phyloP scores from a whole-genome alignment of 2,329 filamentous ascomycete genomes.

The Clonostachys rhizophaga region DNA sequence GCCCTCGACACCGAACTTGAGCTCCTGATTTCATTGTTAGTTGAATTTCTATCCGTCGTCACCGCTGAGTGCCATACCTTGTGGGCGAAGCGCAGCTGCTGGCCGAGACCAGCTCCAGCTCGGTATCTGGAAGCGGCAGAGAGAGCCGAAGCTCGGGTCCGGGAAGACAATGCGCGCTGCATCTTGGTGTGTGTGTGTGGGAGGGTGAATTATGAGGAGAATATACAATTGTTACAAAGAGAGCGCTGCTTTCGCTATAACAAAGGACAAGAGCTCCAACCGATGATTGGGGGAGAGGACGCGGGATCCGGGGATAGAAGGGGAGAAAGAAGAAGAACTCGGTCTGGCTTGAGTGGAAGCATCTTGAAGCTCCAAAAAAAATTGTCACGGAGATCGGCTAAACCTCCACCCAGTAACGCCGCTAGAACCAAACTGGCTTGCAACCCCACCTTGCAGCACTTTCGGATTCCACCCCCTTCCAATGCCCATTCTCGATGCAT shows the following conservation, averaged over 20 bases:
- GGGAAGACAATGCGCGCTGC: constrained; percentile 90
- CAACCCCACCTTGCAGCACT: neutral
- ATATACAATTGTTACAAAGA: constrained; percentile 20
- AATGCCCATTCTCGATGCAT: constrained; percentile 17
- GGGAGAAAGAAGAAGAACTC: constrained; percentile 7
- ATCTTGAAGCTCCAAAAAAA: constrained; percentile 25
- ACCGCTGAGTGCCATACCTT: constrained; percentile 61
- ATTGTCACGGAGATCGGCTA: constrained; percentile 34
- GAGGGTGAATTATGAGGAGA: constrained; percentile 19
- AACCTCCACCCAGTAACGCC: constrained; percentile 22
- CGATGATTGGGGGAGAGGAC: constrained; percentile 3
- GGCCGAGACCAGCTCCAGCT: constrained; percentile 61
- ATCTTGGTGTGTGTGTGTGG: constrained; percentile 52
- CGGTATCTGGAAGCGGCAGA: constrained; percentile 63
- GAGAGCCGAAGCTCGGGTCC: constrained; percentile 74
- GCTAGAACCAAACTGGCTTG: neutral
- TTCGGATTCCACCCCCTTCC: constrained; percentile 26
- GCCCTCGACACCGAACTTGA: constrained; percentile 96
- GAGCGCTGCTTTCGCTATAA: constrained; percentile 6
- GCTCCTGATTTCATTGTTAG: constrained; percentile 57
- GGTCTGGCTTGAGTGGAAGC: constrained; percentile 6
- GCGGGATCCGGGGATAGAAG: constrained; percentile 3
- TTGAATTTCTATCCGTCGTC: neutral
- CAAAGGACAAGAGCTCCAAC: constrained; percentile 11
- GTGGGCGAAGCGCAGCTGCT: constrained; percentile 95